Evolutionary conservation across 1,284 basidiomycete genomes (phyloP).

Genomic region (Cryptococcus sp.): DNA sequence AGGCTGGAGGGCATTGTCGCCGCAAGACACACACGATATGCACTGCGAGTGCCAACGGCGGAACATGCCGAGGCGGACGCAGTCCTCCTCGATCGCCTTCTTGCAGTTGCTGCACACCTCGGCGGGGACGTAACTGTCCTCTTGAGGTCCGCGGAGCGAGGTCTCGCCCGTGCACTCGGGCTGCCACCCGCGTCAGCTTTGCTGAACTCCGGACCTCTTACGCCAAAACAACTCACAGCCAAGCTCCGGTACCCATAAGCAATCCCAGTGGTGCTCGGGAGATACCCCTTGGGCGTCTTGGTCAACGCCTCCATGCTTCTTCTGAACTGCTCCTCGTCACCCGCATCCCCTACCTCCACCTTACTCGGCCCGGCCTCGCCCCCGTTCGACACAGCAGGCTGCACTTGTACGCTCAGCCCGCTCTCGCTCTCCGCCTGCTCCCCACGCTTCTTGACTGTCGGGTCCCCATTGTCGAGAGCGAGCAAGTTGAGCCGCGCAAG

Average conservation of each 20-base stretch:
- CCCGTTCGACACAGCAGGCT: neutral
- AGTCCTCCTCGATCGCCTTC: conserved; percentile 94
- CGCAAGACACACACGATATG: conserved; percentile 75
- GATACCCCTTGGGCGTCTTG: conserved; percentile 50
- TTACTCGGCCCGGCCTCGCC: neutral
- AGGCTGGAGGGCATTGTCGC: conserved; percentile 67
- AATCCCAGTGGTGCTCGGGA: conserved; percentile 66
- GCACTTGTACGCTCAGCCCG: conserved; percentile 5
- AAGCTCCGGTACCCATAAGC: conserved; percentile 81
- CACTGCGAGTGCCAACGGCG: conserved; percentile 95
- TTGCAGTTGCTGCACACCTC: conserved; percentile 89
- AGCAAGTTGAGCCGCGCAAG: conserved; percentile 88
- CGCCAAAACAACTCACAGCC: conserved; percentile 51
- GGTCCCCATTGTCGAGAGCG: conserved; percentile 81
- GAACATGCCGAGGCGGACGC: conserved; percentile 86
- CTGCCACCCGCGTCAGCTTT: conserved; percentile 5
- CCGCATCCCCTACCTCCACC: conserved; percentile 4
- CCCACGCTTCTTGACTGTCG: conserved; percentile 58
- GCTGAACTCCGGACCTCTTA: neutral
- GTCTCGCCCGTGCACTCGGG: conserved; percentile 84
- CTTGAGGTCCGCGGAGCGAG: conserved; percentile 58
- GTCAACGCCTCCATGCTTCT: conserved; percentile 42
- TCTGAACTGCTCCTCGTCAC: conserved; percentile 40
- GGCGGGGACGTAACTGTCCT: conserved; percentile 47
- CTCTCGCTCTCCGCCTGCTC: conserved; percentile 23